Evolutionary conservation across 2,329 filamentous ascomycete genomes (phyloP), one percentile per base, ranked within the genome.

Genomic region (Venturia oleaginea): DNA sequence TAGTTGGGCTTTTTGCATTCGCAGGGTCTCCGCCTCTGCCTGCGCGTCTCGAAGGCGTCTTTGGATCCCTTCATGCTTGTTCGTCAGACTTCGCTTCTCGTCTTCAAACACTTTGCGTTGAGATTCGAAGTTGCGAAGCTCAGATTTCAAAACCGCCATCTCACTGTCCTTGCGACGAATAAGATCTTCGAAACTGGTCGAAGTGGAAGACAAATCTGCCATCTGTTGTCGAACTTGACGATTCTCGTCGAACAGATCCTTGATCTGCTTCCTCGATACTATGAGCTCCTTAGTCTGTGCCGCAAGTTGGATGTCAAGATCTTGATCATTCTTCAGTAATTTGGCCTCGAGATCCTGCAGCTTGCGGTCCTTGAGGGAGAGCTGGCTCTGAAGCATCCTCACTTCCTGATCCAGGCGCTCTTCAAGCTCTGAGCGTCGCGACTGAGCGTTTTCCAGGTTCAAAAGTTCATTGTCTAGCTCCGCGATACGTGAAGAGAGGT

Each of bases 121-220:
- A 62, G 87, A 85, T 73, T 96, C 90, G 68, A 89, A 88, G 68
- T 88, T 91, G 73, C 89, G 90, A 67, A 92, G 85, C 73, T 99
- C 94, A 13, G 86, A 86, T 69, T 92, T 91, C 40, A 97, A 82
- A 57, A 97, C 83, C 0, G 88, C 84, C 24, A 99, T 80, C 72
- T 99, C 95, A 74, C 92, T 96, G 73, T 99, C 94, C 74, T 97
- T 99, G 66, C 90, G 88, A 30, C 92, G 85, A 30, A 99, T 89
- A 54, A 97, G 84, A 70, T 97, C 93, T 75, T 99, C 94, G 68
- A 96, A 97, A 72, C 92, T 91, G 0, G 92, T 95, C 0, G 93
- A 96, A 0, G 93, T 97, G 60, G 91, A 87, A 0, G 94, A 94
- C 22, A 99, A 80, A 68, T 96, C 87, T 0, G 89, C 84, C 63